phyloP scores from a whole-genome alignment of 768 basidiomycete genomes.

The Lactarius trivialis region DNA sequence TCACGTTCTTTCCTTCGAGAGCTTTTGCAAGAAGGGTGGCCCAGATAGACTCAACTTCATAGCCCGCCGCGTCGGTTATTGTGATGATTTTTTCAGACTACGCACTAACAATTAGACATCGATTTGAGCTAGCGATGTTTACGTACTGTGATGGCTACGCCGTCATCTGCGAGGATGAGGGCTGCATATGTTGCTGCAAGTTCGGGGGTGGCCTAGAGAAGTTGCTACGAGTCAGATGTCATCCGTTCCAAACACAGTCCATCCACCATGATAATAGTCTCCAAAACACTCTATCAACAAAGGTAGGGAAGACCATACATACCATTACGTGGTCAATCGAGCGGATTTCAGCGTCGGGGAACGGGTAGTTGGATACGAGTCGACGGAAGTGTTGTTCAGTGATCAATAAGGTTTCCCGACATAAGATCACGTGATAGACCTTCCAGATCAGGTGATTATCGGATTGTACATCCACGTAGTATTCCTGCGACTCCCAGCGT shows the following conservation, averaged over 20 bases:
- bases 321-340: constrained; percentile 4
- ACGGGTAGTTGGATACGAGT: not conserved
- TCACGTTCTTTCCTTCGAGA: constrained; percentile 96
- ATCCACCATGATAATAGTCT: constrained; percentile 3
- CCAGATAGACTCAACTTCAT: constrained; percentile 97
- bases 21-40: constrained; percentile 95
- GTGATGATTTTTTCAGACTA: constrained; percentile 90
- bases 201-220: constrained; percentile 51
- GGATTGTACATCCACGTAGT: no score
- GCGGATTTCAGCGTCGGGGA: not conserved
- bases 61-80: constrained; percentile 74
- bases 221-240: not conserved
- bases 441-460: not conserved
- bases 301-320: not conserved
- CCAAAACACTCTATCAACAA: not conserved
- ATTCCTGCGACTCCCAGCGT: no score
- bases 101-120: not conserved
- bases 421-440: not conserved
- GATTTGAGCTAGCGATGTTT: not conserved
- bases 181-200: constrained; percentile 95
- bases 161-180: constrained; percentile 97
- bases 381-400: no score
- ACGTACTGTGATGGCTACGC: constrained; percentile 93
- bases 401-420: not conserved
- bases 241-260: constrained; percentile 1